Evolutionary conservation across 1,284 basidiomycete species (phyloP).

Genomic region (Sutorius eximius): DNA sequence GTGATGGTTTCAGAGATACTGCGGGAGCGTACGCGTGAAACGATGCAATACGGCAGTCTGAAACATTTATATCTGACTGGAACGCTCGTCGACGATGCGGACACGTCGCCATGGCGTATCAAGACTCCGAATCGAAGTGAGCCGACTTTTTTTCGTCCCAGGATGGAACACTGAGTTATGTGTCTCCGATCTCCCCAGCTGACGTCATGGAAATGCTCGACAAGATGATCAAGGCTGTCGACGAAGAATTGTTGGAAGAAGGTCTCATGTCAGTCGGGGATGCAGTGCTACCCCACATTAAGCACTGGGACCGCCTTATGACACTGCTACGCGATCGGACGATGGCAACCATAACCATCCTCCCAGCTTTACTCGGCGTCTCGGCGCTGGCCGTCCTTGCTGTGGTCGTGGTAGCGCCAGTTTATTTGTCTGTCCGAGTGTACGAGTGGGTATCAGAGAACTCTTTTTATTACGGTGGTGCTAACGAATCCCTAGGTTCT

Average conservation of each 20-base stretch:
- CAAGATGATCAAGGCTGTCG: constrained; percentile 27
- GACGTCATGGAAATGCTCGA: constrained; percentile 24
- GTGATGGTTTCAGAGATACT: constrained; percentile 12
- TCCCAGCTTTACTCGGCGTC: constrained; percentile 20
- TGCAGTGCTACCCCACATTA: constrained; percentile 16
- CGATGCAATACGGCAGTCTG: constrained; percentile 15
- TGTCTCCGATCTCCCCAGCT: constrained; percentile 3
- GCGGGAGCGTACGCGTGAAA: not conserved
- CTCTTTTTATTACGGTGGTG: not conserved
- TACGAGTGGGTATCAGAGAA: constrained; percentile 16
- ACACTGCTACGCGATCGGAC: constrained; percentile 1
- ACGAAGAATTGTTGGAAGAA: constrained; percentile 23
- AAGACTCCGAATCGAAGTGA: constrained; percentile 24
- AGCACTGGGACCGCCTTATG: constrained; percentile 18
- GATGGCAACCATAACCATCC: constrained; percentile 5
- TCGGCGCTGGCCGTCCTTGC: constrained; percentile 16
- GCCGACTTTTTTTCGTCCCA: not conserved
- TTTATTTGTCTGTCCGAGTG: constrained; percentile 12
- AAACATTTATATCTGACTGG: constrained; percentile 22
- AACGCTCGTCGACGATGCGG: constrained; percentile 14
- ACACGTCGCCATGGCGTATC: constrained; percentile 18
- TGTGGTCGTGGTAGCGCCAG: constrained; percentile 1
- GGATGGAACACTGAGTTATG: not conserved
- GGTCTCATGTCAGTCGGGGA: constrained; percentile 22
- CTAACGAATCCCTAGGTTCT: constrained; percentile 14